A percentile compares a stretch with the other conserved stretches of the same genome.
Evolutionary conservation across 345 rosid genomes (phyloP).

Genomic region (Arabis hirsuta): DNA sequence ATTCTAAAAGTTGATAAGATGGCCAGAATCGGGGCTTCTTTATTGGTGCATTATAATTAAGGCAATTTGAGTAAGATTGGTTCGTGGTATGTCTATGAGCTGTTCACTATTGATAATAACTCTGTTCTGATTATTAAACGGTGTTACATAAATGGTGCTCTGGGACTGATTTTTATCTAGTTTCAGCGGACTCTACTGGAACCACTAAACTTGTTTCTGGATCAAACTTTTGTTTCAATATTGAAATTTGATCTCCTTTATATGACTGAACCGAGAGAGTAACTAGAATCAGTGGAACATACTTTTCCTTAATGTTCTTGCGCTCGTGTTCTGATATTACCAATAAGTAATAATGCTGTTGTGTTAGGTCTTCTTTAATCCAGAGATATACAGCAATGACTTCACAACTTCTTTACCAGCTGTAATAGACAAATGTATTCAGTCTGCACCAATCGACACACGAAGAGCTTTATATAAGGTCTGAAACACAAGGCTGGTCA

Average conservation of each 20-base stretch:
- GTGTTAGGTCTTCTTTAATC: slow-evolving; percentile 84
- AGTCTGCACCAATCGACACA: slow-evolving; percentile 98
- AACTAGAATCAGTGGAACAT: slow-evolving; percentile 3
- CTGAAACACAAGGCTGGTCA: slow-evolving; percentile 18
- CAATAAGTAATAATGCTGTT: slow-evolving; percentile 33
- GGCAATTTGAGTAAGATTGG: background rate
- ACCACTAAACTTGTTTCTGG: background rate
- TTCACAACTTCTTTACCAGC: slow-evolving; percentile 77
- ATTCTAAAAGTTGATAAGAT: background rate
- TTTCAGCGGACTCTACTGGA: background rate
- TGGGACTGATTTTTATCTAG: background rate
- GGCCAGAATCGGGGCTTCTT: background rate
- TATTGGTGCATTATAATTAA: background rate
- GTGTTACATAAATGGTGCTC: background rate
- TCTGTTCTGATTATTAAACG: slow-evolving; percentile 8
- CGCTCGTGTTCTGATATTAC: slow-evolving; percentile 9
- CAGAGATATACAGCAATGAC: slow-evolving; percentile 88
- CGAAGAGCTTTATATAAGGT: slow-evolving; percentile 99
- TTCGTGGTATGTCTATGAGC: slow-evolving; percentile 3
- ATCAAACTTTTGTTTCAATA: too few relatives aligned
- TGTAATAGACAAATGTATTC: slow-evolving; percentile 93
- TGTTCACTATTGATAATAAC: background rate
- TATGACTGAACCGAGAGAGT: slow-evolving; percentile 4
- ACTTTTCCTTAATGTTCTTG: slow-evolving; percentile 10
- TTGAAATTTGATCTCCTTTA: background rate